phyloP scores from a whole-genome alignment of 2,329 filamentous ascomycete species.

The Sporothrix brasiliensis region DNA sequence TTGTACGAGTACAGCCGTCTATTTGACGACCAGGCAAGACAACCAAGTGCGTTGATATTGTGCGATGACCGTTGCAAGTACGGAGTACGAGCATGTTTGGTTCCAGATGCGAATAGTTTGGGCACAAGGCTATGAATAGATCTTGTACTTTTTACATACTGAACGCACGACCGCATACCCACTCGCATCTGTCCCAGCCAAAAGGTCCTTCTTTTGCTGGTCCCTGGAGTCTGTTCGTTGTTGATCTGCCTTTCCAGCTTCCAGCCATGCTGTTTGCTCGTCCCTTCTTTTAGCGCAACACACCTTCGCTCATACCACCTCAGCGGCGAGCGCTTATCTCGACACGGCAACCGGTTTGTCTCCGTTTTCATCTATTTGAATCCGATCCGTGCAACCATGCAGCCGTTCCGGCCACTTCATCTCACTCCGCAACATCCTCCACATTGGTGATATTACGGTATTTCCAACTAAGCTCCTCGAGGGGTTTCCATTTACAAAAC shows the following conservation, averaged over 20 bases:
- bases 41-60: background rate
- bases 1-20: background rate
- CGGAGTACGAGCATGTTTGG: background rate
- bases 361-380: background rate
- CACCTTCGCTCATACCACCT: background rate
- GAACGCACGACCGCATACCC: slow-evolving; percentile 1
- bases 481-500: background rate
- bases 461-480: background rate
- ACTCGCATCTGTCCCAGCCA: slow-evolving; percentile 2
- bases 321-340: background rate
- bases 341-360: background rate
- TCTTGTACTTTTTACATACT: background rate
- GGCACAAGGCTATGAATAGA: background rate
- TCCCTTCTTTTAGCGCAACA: slow-evolving; percentile 7
- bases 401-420: background rate
- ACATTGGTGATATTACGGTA: too few relatives aligned
- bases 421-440: background rate
- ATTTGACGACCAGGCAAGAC: background rate
- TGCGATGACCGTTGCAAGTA: background rate
- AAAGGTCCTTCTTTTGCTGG: slow-evolving; percentile 11
- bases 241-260: background rate
- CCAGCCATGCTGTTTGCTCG: slow-evolving; percentile 4
- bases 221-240: slow-evolving; percentile 24
- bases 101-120: slow-evolving; percentile 3
- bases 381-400: background rate